Percentiles rank a stretch among this genome's conserved stretches.
Evolutionary conservation across 495 filamentous ascomycete species (phyloP).

Genomic region (Penicillium crystallinum): DNA sequence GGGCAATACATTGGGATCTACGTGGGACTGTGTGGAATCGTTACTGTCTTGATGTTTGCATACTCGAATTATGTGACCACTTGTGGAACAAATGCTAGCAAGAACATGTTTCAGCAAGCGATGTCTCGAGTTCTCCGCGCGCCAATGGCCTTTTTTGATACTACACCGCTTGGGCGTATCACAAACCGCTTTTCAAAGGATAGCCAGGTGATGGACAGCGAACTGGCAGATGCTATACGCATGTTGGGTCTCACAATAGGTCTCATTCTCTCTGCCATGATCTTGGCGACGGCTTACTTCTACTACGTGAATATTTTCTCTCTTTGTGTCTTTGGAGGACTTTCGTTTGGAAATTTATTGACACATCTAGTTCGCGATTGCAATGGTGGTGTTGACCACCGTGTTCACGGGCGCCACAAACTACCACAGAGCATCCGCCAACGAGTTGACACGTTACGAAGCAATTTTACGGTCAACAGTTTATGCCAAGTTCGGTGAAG

Average conservation of each 20-base stretch:
- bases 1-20: conserved; percentile 85
- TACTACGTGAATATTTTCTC: conserved; percentile 86
- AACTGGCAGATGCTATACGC: conserved; percentile 79
- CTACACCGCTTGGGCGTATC: conserved; percentile 88
- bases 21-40: conserved; percentile 64
- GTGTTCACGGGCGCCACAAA: too few species aligned
- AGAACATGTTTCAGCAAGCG: conserved; percentile 73
- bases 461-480: too few species aligned
- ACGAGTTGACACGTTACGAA: too few species aligned
- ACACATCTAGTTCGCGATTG: too few species aligned
- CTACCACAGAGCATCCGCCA: too few species aligned
- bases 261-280: conserved; percentile 72
- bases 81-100: conserved; percentile 75
- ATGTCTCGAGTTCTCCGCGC: conserved; percentile 76
- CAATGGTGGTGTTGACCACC: too few species aligned
- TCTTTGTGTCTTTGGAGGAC: too few species aligned
- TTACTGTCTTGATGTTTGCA: conserved; percentile 68
- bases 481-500: conserved; percentile 86
- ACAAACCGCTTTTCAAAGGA: conserved; percentile 96
- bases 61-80: too few species aligned
- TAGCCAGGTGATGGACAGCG: conserved; percentile 93
- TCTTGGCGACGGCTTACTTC: conserved; percentile 87
- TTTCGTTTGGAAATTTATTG: too few species aligned
- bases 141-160: conserved; percentile 96
- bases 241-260: conserved; percentile 85